Conservation (phyloP, 768 basidiomycete species). For the Mycena belliarum region DNA sequence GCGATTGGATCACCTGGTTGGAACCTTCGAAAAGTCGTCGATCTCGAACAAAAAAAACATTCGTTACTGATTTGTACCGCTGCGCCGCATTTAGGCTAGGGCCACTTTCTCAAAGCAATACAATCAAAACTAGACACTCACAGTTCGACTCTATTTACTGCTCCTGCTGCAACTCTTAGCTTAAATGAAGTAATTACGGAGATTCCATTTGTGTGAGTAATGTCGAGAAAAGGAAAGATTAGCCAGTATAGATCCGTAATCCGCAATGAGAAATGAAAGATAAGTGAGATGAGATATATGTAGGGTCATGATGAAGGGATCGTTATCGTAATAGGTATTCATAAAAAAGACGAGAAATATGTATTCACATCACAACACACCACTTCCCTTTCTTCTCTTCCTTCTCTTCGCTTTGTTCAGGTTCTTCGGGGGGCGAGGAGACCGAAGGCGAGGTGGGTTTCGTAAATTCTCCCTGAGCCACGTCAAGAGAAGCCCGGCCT, state of each 20-base stretch:
- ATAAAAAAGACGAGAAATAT: not conserved
- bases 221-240: not conserved
- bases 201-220: not conserved
- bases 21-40: too few species aligned
- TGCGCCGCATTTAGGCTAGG: too few species aligned
- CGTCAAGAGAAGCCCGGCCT: conserved; percentile 49
- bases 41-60: too few species aligned
- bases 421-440: conserved; percentile 16
- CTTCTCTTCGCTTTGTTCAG: conserved; percentile 28
- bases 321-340: conserved; percentile 17
- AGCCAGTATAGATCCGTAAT: conserved; percentile 1
- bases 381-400: conserved; percentile 37
- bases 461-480: conserved; percentile 51
- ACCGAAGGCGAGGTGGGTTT: conserved; percentile 28
- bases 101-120: too few species aligned
- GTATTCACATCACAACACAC: conserved; percentile 41
- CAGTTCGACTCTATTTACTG: too few species aligned
- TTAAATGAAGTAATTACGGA: too few species aligned
- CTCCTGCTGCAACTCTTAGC: too few species aligned
- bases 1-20: too few species aligned
- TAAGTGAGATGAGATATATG: not conserved
- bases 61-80: too few species aligned
- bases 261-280: not conserved
- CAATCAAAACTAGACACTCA: too few species aligned
- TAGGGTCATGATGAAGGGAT: not conserved